A percentile compares a stretch with the other conserved stretches of the same genome.
Evolutionary conservation across 208 protist genomes (phyloP).

Genomic region (Kentomonas sorsogonicus): DNA sequence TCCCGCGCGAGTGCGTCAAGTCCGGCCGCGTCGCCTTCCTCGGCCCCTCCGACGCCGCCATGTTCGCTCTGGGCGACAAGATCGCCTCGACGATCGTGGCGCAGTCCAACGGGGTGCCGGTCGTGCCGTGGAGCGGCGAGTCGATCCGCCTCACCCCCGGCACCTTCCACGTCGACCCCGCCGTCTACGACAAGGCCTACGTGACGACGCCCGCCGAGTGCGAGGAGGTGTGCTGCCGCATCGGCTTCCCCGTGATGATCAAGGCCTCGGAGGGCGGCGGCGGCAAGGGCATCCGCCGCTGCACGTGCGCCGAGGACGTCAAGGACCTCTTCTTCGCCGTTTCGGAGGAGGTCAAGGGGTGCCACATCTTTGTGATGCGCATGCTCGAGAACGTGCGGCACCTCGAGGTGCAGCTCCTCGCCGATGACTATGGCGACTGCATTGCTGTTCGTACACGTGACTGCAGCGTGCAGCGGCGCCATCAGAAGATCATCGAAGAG

Average conservation of each 20-base stretch:
- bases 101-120: conserved; percentile 93
- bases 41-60: conserved; percentile 75
- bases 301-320: conserved; percentile 74
- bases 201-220: conserved; percentile 91
- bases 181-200: conserved; percentile 86
- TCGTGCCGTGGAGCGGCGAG: conserved; percentile 91
- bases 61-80: conserved; percentile 96
- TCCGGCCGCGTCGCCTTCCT: conserved; percentile 65
- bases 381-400: conserved; percentile 91
- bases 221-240: conserved; percentile 65
- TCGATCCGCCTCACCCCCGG: conserved; percentile 46
- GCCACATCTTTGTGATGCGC: conserved; percentile 97
- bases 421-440: conserved; percentile 92
- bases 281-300: conserved; percentile 97
- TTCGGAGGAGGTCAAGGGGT: conserved; percentile 94
- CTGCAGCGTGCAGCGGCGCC: conserved; percentile 97
- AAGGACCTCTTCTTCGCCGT: conserved; percentile 83
- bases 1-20: conserved; percentile 84
- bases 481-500: conserved; percentile 98
- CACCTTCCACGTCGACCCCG: conserved; percentile 67
- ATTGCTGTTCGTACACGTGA: conserved; percentile 94
- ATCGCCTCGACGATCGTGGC: conserved; percentile 97
- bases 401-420: conserved; percentile 96
- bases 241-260: conserved; percentile 98
- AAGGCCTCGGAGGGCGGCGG: conserved; percentile 98